Base-by-base conservation (phyloP, 768 basidiomycete genomes). In the Pholiota conissans region DNA sequence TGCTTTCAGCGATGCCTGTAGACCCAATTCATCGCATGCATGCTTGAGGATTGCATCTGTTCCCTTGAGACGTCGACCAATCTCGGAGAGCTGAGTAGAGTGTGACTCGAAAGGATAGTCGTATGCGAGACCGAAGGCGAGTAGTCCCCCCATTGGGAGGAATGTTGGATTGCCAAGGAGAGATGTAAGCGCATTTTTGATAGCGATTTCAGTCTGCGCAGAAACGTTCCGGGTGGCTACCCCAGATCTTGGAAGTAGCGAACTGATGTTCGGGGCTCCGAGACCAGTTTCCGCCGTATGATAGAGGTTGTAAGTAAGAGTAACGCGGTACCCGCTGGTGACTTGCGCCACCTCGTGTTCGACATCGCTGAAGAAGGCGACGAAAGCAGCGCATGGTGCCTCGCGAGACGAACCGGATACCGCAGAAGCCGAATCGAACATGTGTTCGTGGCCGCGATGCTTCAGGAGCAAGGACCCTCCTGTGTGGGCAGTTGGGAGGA, bases 291-390 rank as follows among this genome's bases (percentile, higher is more conserved):
- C n/a, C n/a, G n/a, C n/a, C n/a, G 5, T 40, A 18, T 40, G 39
- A 18, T 40, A 40, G n/a, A 40, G 39, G 20, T 76, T 79, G 64
- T 76, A 79, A 0, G 76, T 79, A 32, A 79, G 59, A 1, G 77
- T 78, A 5, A 80, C 70, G 0, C 78, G 71, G 61, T 76, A 62
- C 0, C 79, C 78, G 0, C 74, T 70, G 0, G 52, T 61, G 6
- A 79, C 74, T 8, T 63, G 60, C 0, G 61, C 24, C 27, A 78
- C 75, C 63, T 78, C 75, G 46, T 78, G 76, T 51, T 76, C 76
- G 49, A 79, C 70, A 55, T 78, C 76, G 61, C 73, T 73, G 55
- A 65, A 73, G 56, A 74, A 73, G 16, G 71, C 74, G 35, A 73
- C 68, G n/a, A 72, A 74, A 10, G 67, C 71, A 16, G 71, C 62